Percentiles rank a stretch among this genome's conserved stretches.
Evolutionary conservation across 208 protist genomes (phyloP).

Genomic region (Trypanosoma brucei): DNA sequence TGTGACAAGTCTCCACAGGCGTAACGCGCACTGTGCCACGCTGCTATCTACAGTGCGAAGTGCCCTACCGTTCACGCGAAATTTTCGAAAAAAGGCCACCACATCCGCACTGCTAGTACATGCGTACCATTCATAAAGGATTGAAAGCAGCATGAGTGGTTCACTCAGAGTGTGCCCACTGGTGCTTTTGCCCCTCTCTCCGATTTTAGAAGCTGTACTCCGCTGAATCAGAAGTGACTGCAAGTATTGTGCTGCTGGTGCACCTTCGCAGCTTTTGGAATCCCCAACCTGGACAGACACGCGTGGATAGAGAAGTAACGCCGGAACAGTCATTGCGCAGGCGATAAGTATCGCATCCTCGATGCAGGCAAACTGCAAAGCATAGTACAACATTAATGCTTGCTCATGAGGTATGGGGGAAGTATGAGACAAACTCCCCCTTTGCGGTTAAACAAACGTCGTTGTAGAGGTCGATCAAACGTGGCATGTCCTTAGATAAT

Average conservation of each 20-base stretch:
- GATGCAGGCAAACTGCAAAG: constrained; percentile 56
- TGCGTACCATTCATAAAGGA: constrained; percentile 67
- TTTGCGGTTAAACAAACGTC: constrained; percentile 31
- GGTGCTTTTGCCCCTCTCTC: background rate
- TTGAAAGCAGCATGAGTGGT: constrained; percentile 52
- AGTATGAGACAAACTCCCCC: constrained; percentile 47
- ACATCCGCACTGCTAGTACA: constrained; percentile 25
- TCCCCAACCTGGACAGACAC: constrained; percentile 14
- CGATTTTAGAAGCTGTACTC: constrained; percentile 2
- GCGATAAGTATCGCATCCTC: constrained; percentile 73
- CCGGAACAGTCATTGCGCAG: constrained; percentile 68
- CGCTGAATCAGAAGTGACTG: constrained; percentile 16
- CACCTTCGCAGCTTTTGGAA: background rate
- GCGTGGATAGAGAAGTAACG: constrained; percentile 40
- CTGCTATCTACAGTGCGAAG: constrained; percentile 56
- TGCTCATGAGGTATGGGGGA: constrained; percentile 63
- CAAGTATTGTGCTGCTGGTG: constrained; percentile 19
- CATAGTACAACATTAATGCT: constrained; percentile 58
- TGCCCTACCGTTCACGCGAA: constrained; percentile 40
- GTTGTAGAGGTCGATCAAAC: constrained; percentile 22
- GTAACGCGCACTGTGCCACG: constrained; percentile 52
- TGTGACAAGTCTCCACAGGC: constrained; percentile 37
- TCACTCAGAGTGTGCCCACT: constrained; percentile 49
- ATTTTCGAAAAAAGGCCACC: constrained; percentile 13
- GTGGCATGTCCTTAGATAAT: background rate